A percentile compares a stretch with the other conserved stretches of the same genome.
Conservation (phyloP, 495 filamentous ascomycete genomes). For the Penicillium pulvis region DNA sequence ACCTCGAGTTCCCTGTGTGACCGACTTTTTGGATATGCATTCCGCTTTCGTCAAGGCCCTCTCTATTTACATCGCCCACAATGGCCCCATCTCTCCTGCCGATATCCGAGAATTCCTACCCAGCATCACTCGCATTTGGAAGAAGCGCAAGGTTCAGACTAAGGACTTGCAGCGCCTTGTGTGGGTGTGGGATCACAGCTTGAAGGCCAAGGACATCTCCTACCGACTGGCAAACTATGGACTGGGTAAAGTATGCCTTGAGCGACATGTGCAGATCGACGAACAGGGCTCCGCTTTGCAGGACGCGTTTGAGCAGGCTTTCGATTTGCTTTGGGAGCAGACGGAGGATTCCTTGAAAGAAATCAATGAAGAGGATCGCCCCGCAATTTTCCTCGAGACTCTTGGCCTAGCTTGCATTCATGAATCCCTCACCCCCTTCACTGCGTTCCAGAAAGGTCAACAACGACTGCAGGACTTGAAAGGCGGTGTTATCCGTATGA, state of each 20-base stretch:
- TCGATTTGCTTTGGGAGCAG: slow-evolving; percentile 45
- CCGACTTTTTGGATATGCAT: slow-evolving; percentile 42
- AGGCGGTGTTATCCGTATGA: slow-evolving; percentile 45
- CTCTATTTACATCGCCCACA: slow-evolving; percentile 45
- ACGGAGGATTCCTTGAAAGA: slow-evolving; percentile 32
- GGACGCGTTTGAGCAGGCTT: slow-evolving; percentile 39
- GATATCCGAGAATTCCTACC: slow-evolving; percentile 45
- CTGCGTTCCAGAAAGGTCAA: slow-evolving; percentile 46
- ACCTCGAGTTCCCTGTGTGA: slow-evolving; percentile 34
- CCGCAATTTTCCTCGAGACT: slow-evolving; percentile 29
- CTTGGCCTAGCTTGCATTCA: slow-evolving; percentile 40
- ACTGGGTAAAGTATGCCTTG: slow-evolving; percentile 43
- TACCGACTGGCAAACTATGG: slow-evolving; percentile 49
- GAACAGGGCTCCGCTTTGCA: slow-evolving; percentile 35
- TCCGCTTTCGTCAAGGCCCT: slow-evolving; percentile 43
- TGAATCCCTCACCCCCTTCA: slow-evolving; percentile 46
- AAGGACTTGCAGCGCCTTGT: slow-evolving; percentile 48
- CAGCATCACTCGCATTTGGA: slow-evolving; percentile 47
- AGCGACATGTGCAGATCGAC: slow-evolving; percentile 24
- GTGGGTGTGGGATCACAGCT: slow-evolving; percentile 41
- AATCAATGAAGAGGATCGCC: slow-evolving; percentile 27
- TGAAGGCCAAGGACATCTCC: slow-evolving; percentile 21
- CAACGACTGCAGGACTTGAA: slow-evolving; percentile 50
- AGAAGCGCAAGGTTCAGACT: slow-evolving; percentile 47
- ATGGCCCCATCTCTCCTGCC: slow-evolving; percentile 37